These are phyloP conservation scores for Metschnikowia borealis DNA, from an alignment of 805 yeast species.

Conservation along the genomic window DNA sequence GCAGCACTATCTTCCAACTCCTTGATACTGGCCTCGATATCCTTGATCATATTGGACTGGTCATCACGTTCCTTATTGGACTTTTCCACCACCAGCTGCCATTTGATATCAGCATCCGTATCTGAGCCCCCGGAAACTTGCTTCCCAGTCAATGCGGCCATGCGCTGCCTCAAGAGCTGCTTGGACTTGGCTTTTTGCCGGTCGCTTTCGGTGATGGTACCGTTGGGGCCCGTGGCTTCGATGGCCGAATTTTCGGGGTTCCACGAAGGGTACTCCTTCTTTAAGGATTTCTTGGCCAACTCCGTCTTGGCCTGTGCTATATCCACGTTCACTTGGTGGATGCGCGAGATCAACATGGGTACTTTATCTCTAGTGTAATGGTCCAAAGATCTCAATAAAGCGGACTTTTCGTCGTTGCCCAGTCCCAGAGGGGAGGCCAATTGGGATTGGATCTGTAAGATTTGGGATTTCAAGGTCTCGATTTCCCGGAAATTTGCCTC, in stretches of 20 bases:
- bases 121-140: conserved; percentile 41
- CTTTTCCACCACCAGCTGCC: conserved; percentile 48
- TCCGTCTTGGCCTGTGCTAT: conserved; percentile 66
- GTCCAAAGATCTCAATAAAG: conserved; percentile 55
- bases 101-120: conserved; percentile 51
- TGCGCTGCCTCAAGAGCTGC: conserved; percentile 74
- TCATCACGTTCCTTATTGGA: conserved; percentile 52
- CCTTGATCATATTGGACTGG: conserved; percentile 60
- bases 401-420: conserved; percentile 45
- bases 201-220: conserved; percentile 80
- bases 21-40: conserved; percentile 67
- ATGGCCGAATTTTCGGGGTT: conserved; percentile 40
- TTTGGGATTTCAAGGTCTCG: conserved; percentile 59
- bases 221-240: conserved; percentile 82
- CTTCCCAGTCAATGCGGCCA: conserved; percentile 91
- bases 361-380: conserved; percentile 61
- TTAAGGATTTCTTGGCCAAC: conserved; percentile 51
- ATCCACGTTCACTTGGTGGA: conserved; percentile 61
- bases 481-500: conserved; percentile 51
- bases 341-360: conserved; percentile 63
- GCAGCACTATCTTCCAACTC: conserved; percentile 54
- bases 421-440: conserved; percentile 24
- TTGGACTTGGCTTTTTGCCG: conserved; percentile 75
- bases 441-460: conserved; percentile 44
- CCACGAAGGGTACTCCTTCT: conserved; percentile 65